Evolutionary conservation across 1,284 basidiomycete species (phyloP).

Genomic region (Moesziomyces parantarcticus): DNA sequence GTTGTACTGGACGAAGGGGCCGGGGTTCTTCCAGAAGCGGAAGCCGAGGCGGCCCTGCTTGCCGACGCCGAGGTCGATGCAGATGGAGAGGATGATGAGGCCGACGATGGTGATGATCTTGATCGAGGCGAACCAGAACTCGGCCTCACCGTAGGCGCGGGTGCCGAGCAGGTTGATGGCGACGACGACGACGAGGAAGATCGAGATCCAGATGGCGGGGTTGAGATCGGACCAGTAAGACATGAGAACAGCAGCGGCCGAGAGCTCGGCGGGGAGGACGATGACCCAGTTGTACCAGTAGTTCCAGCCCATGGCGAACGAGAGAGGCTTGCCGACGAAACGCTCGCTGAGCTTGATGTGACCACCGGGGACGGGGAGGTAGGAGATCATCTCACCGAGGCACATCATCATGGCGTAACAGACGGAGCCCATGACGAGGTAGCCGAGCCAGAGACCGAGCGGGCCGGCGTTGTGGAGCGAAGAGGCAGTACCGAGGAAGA

Average conservation of each 20-base stretch:
- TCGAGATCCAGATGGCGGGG: conserved; percentile 79
- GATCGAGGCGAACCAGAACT: conserved; percentile 70
- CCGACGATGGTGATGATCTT: conserved; percentile 65
- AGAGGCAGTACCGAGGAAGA: conserved; percentile 80
- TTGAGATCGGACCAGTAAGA: conserved; percentile 77
- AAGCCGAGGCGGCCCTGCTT: conserved; percentile 55
- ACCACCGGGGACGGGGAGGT: conserved; percentile 75
- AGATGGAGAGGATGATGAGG: conserved; percentile 61
- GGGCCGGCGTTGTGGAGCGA: conserved; percentile 70
- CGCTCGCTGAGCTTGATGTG: conserved; percentile 83
- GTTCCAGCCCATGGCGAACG: conserved; percentile 75
- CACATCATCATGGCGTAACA: conserved; percentile 67
- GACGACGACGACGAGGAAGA: conserved; percentile 79
- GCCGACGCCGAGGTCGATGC: conserved; percentile 61
- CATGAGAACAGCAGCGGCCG: conserved; percentile 81
- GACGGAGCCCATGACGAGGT: conserved; percentile 63
- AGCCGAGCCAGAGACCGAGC: conserved; percentile 67
- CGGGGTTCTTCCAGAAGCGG: conserved; percentile 68
- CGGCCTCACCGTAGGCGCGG: conserved; percentile 61
- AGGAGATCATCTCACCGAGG: conserved; percentile 71
- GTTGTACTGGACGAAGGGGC: conserved; percentile 65
- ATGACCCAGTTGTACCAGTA: conserved; percentile 71
- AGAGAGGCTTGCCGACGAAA: conserved; percentile 81
- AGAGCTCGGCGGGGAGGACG: conserved; percentile 80
- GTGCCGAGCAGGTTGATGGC: conserved; percentile 80